Conservation (phyloP, 495 filamentous ascomycete species). For the Cryomyces minteri region DNA sequence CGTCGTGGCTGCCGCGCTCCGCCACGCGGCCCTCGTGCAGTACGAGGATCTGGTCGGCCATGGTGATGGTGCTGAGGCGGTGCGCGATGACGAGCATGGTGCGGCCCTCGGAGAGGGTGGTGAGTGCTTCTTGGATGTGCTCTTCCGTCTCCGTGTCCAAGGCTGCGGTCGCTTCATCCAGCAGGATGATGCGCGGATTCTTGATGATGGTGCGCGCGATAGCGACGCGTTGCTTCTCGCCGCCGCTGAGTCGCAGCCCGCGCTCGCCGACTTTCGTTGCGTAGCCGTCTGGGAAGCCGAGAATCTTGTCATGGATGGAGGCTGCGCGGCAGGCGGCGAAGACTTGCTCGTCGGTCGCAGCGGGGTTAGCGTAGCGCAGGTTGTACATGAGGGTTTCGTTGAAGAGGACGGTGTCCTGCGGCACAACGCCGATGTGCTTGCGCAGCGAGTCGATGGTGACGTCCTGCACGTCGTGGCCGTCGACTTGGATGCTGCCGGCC, state of each 20-base stretch:
- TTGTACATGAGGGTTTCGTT: conserved; percentile 98
- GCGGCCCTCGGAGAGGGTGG: conserved; percentile 59
- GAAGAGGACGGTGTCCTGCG: conserved; percentile 91
- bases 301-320: conserved; percentile 89
- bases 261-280: conserved; percentile 88
- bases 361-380: conserved; percentile 78
- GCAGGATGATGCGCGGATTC: conserved; percentile 83
- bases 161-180: conserved; percentile 93
- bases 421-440: conserved; percentile 81
- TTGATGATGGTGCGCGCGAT: conserved; percentile 95
- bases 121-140: conserved; percentile 77
- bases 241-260: conserved; percentile 77
- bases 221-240: conserved; percentile 92
- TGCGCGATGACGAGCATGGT: conserved; percentile 79
- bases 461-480: conserved; percentile 66
- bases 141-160: conserved; percentile 92
- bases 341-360: conserved; percentile 72
- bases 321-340: conserved; percentile 79
- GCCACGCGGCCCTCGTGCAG: conserved; percentile 66
- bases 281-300: conserved; percentile 85
- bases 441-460: conserved; percentile 89
- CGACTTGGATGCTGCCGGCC: conserved; percentile 62
- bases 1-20: conserved; percentile 74
- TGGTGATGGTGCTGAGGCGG: conserved; percentile 83
- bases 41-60: conserved; percentile 89